Conservation (phyloP, 1,284 basidiomycete genomes). For the Trametes polyzona region DNA sequence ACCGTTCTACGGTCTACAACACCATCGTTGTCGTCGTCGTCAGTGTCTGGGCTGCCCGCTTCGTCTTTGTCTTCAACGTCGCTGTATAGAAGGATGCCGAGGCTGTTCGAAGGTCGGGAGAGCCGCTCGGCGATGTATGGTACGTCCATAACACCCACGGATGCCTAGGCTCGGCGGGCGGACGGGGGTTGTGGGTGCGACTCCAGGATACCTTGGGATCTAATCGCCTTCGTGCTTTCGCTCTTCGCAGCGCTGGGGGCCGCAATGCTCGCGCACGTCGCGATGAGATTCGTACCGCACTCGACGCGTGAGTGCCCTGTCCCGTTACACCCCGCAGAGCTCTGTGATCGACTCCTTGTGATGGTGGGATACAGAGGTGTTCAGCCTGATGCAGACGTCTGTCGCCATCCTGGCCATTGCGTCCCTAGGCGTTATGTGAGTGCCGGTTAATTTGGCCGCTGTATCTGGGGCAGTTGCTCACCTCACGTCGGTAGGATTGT, state of each 20-base stretch:
- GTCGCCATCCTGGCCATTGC: conserved; percentile 68
- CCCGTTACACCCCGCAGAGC: not conserved
- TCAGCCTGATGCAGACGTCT: conserved; percentile 72
- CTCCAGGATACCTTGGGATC: too few species aligned
- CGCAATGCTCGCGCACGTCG: conserved; percentile 26
- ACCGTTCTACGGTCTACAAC: not conserved
- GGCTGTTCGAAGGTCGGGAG: conserved; percentile 20
- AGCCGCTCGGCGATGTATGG: conserved; percentile 21
- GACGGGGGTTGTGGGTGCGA: not conserved
- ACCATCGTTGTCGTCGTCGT: not conserved
- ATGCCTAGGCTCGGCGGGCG: too few species aligned
- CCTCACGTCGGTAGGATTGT: conserved; percentile 48
- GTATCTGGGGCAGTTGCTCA: conserved; percentile 1
- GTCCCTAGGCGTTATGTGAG: conserved; percentile 67
- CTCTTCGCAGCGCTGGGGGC: conserved; percentile 16
- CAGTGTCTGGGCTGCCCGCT: too few species aligned
- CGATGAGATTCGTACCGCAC: conserved; percentile 24
- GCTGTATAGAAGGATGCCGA: conserved; percentile 12
- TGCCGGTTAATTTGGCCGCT: conserved; percentile 6
- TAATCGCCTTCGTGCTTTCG: too few species aligned
- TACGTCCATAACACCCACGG: too few species aligned
- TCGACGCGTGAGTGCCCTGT: conserved; percentile 26
- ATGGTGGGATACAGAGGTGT: conserved; percentile 51
- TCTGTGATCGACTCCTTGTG: too few species aligned
- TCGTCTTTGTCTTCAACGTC: not conserved